Evolutionary conservation across 2,329 filamentous ascomycete genomes (phyloP).

Genomic region (Mycogone perniciosa): DNA sequence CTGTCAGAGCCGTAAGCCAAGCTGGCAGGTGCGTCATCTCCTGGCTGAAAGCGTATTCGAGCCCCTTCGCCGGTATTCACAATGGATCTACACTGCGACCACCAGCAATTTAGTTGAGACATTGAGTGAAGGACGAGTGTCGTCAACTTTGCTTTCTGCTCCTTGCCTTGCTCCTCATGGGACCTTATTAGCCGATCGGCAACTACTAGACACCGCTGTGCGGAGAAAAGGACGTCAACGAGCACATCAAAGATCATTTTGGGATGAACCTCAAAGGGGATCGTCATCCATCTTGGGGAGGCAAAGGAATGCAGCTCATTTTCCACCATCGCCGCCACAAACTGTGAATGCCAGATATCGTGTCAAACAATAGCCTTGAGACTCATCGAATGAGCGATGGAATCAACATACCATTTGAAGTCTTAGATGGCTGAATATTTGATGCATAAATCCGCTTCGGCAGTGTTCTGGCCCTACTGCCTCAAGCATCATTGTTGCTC

Average conservation of each 20-base stretch:
- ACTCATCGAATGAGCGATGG: neutral
- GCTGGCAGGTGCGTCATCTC: neutral
- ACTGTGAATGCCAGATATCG: neutral
- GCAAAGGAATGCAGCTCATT: constrained; percentile 27
- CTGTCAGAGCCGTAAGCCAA: neutral
- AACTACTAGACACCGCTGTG: constrained; percentile 3
- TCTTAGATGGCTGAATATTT: constrained; percentile 13
- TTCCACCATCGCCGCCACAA: constrained; percentile 11
- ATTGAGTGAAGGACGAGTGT: neutral
- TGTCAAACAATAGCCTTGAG: neutral
- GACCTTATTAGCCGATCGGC: constrained; percentile 6
- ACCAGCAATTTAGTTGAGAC: constrained; percentile 1
- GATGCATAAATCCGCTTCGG: constrained; percentile 12
- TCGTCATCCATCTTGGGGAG: constrained; percentile 37
- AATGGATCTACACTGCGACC: neutral
- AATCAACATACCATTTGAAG: constrained; percentile 10
- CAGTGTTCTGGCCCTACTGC: constrained; percentile 9
- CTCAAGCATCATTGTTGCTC: constrained; percentile 10
- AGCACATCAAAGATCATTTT: constrained; percentile 41
- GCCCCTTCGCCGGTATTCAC: neutral
- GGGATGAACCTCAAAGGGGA: constrained; percentile 39
- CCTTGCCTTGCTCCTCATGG: neutral
- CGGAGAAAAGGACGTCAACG: constrained; percentile 33
- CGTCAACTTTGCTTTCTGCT: neutral
- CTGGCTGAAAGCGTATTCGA: neutral